phyloP scores from a whole-genome alignment of 768 basidiomycete genomes.

The Tylopilus rubrobrunneus region DNA sequence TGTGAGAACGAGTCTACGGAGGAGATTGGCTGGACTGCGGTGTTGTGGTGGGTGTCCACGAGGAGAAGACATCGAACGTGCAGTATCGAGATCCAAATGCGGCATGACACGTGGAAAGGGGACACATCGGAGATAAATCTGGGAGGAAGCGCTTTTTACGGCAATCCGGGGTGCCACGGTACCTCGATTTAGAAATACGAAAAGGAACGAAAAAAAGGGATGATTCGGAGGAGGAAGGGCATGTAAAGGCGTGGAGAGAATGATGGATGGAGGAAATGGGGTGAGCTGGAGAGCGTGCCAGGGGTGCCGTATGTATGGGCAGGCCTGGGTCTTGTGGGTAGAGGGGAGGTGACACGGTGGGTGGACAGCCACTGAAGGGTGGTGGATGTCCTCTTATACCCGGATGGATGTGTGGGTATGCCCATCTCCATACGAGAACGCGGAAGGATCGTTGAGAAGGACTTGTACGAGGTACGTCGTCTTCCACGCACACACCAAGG shows the following conservation, averaged over 20 bases:
- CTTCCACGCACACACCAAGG: slow-evolving; percentile 4
- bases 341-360: slow-evolving; percentile 19
- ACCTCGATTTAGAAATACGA: slow-evolving; percentile 19
- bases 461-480: slow-evolving; percentile 19
- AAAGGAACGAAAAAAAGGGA: slow-evolving; percentile 8
- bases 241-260: slow-evolving; percentile 20
- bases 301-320: slow-evolving; percentile 8
- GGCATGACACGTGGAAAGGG: slow-evolving; percentile 22
- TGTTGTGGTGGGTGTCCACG: slow-evolving; percentile 11
- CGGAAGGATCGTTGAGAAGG: slow-evolving; percentile 2
- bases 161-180: slow-evolving; percentile 31
- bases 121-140: slow-evolving; percentile 28
- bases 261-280: slow-evolving; percentile 23
- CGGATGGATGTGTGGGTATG: not conserved
- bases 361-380: slow-evolving; percentile 19
- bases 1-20: not conserved
- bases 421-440: slow-evolving; percentile 9
- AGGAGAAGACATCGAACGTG: slow-evolving; percentile 10
- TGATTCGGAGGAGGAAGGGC: slow-evolving; percentile 6
- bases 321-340: slow-evolving; percentile 26
- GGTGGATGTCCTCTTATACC: slow-evolving; percentile 17
- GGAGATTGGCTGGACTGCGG: slow-evolving; percentile 13
- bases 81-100: slow-evolving; percentile 19
- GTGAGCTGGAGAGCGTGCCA: slow-evolving; percentile 16
- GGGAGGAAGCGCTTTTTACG: slow-evolving; percentile 15